Percentiles rank a stretch among this genome's conserved stretches.
These are phyloP conservation scores for Xylaria sp. DNA, from an alignment of 2,329 filamentous ascomycete genomes.

Conservation along the genomic window DNA sequence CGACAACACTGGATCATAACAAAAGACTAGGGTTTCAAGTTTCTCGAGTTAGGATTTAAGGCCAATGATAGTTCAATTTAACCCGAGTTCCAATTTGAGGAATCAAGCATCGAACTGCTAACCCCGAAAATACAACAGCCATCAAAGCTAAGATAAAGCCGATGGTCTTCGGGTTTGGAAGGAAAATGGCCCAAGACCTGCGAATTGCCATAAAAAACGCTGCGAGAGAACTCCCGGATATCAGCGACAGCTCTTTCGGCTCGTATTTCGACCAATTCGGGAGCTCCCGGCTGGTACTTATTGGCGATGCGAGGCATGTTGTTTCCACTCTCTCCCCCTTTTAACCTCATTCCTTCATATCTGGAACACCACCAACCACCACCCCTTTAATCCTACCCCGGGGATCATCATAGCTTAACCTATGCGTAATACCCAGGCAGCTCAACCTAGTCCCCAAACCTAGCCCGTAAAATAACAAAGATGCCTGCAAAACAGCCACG, in stretches of 20 bases:
- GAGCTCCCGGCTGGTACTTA: constrained; percentile 54
- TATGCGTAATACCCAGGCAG: neutral
- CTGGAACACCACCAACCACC: neutral
- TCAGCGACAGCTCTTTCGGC: constrained; percentile 50
- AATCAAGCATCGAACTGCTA: neutral
- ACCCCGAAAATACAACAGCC: neutral
- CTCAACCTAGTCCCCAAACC: neutral
- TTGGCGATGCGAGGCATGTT: constrained; percentile 56
- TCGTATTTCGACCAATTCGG: constrained; percentile 55
- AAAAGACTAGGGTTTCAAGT: too few relatives aligned
- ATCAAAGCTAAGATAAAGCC: neutral
- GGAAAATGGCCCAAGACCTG: neutral
- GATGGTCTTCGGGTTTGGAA: neutral
- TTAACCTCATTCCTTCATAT: neutral
- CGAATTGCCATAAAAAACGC: neutral
- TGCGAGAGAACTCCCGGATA: constrained; percentile 18
- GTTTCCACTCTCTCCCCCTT: neutral
- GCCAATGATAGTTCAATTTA: neutral
- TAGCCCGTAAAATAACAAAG: neutral
- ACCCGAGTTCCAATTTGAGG: neutral
- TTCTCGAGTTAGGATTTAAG: neutral
- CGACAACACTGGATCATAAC: neutral
- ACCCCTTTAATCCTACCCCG: neutral
- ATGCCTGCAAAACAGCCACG: constrained; percentile 51
- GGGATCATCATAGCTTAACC: neutral